Conservation (phyloP, 176 grass and related monocot species). For the Aegilops speltoides region DNA sequence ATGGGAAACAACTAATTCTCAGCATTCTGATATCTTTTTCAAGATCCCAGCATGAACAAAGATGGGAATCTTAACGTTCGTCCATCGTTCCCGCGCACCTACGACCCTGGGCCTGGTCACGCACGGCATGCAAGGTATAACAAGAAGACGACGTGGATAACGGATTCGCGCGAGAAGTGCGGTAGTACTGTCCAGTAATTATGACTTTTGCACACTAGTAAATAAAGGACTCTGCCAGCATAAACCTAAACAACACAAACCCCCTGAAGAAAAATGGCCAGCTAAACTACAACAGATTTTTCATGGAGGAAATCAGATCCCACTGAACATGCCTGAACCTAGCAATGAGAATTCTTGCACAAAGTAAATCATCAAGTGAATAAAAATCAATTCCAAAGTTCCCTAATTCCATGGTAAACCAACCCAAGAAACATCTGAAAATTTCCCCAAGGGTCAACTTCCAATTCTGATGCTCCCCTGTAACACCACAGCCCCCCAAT, state of each 20-base stretch:
- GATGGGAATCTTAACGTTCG: background rate
- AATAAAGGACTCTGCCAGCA: background rate
- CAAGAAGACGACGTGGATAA: too few species aligned
- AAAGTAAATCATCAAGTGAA: background rate
- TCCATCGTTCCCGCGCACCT: too few species aligned
- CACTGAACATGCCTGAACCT: background rate
- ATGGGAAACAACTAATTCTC: background rate
- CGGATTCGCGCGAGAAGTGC: too few species aligned
- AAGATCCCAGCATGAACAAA: background rate
- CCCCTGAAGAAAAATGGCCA: background rate
- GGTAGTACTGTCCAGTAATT: background rate
- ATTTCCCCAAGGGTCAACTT: background rate
- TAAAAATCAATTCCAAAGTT: background rate
- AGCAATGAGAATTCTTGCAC: background rate
- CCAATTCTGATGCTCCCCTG: background rate
- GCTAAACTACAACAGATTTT: background rate
- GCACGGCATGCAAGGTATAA: too few species aligned
- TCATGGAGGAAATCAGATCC: background rate
- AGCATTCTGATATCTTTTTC: slow-evolving; percentile 1
- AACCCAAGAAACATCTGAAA: slow-evolving; percentile 4
- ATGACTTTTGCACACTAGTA: background rate
- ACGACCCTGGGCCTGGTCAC: too few species aligned
- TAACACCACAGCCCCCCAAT: background rate
- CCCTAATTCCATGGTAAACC: background rate
- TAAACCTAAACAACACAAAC: background rate